These are phyloP conservation scores for Populus simonii DNA, from an alignment of 345 rosid genomes.

Conservation along the genomic window DNA sequence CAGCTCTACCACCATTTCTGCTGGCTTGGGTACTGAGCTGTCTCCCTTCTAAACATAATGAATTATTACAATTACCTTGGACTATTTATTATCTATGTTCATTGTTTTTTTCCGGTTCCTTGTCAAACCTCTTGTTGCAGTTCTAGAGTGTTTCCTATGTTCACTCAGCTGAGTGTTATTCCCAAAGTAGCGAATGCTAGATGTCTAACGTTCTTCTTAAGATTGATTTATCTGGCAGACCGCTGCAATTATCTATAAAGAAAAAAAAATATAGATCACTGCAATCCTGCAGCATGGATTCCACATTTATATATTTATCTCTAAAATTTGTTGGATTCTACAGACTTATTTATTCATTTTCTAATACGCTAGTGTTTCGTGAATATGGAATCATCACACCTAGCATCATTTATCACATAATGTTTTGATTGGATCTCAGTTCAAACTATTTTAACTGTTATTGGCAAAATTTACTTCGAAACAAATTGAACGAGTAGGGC, in stretches of 20 bases:
- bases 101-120: neutral
- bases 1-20: slow-evolving; percentile 92
- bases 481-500: neutral
- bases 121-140: neutral
- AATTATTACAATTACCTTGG: neutral
- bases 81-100: neutral
- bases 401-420: neutral
- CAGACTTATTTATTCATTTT: neutral
- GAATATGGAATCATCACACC: too few species aligned
- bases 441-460: neutral
- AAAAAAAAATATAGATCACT: too few species aligned
- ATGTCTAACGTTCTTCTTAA: neutral
- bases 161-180: neutral
- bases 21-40: slow-evolving; percentile 68
- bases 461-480: neutral
- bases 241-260: too few species aligned
- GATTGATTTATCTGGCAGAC: neutral
- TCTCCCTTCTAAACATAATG: neutral
- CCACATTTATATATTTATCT: neutral
- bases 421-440: neutral
- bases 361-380: neutral
- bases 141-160: neutral
- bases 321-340: neutral
- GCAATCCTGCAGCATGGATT: neutral
- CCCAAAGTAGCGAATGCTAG: neutral